A percentile compares a stretch with the other conserved stretches of the same genome.
These are phyloP conservation scores for Paecilomyces dactylethromorphus DNA, from an alignment of 2,329 filamentous ascomycete species.

Conservation along the genomic window DNA sequence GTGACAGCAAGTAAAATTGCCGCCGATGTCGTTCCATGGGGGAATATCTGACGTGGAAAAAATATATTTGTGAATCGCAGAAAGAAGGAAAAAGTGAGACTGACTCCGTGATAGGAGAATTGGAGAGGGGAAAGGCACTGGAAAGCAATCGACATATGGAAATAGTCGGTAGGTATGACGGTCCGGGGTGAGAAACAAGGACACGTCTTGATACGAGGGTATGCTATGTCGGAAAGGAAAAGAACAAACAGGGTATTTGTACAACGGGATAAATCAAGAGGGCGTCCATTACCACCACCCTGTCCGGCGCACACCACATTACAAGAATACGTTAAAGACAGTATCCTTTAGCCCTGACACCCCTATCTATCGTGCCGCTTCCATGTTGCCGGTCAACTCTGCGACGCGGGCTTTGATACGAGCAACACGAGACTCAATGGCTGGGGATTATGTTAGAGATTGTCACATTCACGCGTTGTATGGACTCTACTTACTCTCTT, in stretches of 20 bases:
- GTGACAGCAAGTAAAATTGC: background rate
- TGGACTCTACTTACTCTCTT: conserved; percentile 69
- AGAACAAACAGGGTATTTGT: background rate
- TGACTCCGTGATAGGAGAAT: background rate
- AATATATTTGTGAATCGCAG: background rate
- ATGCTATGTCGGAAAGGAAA: background rate
- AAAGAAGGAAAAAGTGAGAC: background rate
- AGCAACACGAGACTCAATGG: conserved; percentile 92
- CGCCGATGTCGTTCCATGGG: background rate
- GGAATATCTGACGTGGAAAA: background rate
- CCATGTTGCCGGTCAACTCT: conserved; percentile 82
- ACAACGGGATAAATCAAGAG: background rate
- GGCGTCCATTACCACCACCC: background rate
- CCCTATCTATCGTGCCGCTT: conserved; percentile 35
- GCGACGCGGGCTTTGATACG: conserved; percentile 97
- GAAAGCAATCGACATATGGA: background rate
- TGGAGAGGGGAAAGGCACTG: background rate
- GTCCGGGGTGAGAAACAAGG: background rate
- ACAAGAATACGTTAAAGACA: background rate
- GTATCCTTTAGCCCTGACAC: background rate
- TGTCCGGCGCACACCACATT: background rate
- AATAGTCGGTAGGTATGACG: background rate
- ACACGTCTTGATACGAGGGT: background rate
- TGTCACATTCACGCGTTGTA: background rate
- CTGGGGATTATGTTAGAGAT: conserved; percentile 42